A percentile compares a stretch with the other conserved stretches of the same genome.
These are phyloP conservation scores for Penicillium sp. DNA, from an alignment of 2,329 filamentous ascomycete genomes.

Conservation along the genomic window DNA sequence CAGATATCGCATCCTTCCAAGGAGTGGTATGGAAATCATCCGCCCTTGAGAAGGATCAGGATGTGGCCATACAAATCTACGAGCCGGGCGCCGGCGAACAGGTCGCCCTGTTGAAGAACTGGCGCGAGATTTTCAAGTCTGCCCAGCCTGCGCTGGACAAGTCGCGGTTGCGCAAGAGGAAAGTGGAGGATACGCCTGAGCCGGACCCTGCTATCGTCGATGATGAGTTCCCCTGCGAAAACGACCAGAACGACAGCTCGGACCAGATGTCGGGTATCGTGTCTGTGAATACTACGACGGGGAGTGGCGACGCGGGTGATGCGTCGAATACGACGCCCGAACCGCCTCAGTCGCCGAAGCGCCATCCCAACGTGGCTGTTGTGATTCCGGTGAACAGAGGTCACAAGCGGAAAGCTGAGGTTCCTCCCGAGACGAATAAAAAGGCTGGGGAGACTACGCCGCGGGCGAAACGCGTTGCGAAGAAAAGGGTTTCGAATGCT, in stretches of 20 bases:
- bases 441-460: slow-evolving; percentile 4
- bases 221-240: slow-evolving; percentile 9
- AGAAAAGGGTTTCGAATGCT: slow-evolving; percentile 12
- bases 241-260: slow-evolving; percentile 10
- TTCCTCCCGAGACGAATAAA: slow-evolving; percentile 7
- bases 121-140: slow-evolving; percentile 42
- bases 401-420: slow-evolving; percentile 18
- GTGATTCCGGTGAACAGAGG: slow-evolving; percentile 12
- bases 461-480: slow-evolving; percentile 24
- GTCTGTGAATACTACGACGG: slow-evolving; percentile 11
- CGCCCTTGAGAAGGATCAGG: slow-evolving; percentile 21
- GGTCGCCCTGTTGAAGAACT: slow-evolving; percentile 44
- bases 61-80: slow-evolving; percentile 27
- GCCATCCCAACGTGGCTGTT: neutral
- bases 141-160: slow-evolving; percentile 30
- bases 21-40: slow-evolving; percentile 40
- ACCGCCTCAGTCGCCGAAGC: slow-evolving; percentile 14
- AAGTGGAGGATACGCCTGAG: neutral
- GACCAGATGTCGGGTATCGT: slow-evolving; percentile 19
- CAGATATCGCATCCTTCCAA: slow-evolving; percentile 32
- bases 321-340: slow-evolving; percentile 22
- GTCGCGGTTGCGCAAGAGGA: slow-evolving; percentile 17
- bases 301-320: slow-evolving; percentile 17
- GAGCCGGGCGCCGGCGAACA: slow-evolving; percentile 39
- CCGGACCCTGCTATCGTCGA: slow-evolving; percentile 4